Evolutionary conservation across 208 protist genomes (phyloP).

Genomic region (Herpetomonas samuelpessoai): DNA sequence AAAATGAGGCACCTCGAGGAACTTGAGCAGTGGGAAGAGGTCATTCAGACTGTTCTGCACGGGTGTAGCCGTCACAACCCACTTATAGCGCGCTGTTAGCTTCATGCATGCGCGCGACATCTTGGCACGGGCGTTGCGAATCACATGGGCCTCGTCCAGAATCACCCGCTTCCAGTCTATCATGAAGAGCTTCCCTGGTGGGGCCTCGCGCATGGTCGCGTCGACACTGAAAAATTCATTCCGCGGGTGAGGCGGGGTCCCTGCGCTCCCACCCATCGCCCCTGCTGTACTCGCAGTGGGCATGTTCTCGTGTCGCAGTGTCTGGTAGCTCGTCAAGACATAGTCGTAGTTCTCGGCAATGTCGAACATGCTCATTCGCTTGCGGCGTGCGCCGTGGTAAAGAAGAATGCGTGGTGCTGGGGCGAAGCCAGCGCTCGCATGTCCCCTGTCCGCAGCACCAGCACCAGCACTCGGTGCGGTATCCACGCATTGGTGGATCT

Average conservation of each 20-base stretch:
- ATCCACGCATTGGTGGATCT: slow-evolving; percentile 50
- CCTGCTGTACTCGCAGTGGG: not conserved
- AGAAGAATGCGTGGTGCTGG: slow-evolving; percentile 50
- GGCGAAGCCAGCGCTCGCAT: too few relatives aligned
- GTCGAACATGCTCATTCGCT: slow-evolving; percentile 35
- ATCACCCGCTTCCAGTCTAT: slow-evolving; percentile 87
- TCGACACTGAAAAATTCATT: not conserved
- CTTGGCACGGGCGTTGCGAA: slow-evolving; percentile 61
- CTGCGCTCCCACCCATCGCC: not conserved
- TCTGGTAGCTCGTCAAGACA: slow-evolving; percentile 73
- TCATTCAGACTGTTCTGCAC: slow-evolving; percentile 73
- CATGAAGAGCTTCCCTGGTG: slow-evolving; percentile 50
- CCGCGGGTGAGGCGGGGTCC: not conserved
- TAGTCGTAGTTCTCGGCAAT: slow-evolving; percentile 80
- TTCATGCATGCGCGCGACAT: slow-evolving; percentile 42
- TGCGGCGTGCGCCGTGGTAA: slow-evolving; percentile 64
- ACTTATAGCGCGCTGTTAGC: slow-evolving; percentile 42
- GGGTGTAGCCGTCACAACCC: slow-evolving; percentile 64
- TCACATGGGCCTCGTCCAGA: slow-evolving; percentile 90
- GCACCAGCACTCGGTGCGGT: too few relatives aligned
- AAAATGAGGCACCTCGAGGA: slow-evolving; percentile 70
- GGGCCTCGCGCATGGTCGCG: not conserved
- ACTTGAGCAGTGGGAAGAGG: slow-evolving; percentile 59
- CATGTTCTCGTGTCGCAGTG: slow-evolving; percentile 34
- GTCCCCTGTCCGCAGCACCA: too few relatives aligned